A percentile compares a stretch with the other conserved stretches of the same genome.
These are phyloP conservation scores for Crithidia thermophila DNA, from an alignment of 208 protist genomes.

Conservation along the genomic window DNA sequence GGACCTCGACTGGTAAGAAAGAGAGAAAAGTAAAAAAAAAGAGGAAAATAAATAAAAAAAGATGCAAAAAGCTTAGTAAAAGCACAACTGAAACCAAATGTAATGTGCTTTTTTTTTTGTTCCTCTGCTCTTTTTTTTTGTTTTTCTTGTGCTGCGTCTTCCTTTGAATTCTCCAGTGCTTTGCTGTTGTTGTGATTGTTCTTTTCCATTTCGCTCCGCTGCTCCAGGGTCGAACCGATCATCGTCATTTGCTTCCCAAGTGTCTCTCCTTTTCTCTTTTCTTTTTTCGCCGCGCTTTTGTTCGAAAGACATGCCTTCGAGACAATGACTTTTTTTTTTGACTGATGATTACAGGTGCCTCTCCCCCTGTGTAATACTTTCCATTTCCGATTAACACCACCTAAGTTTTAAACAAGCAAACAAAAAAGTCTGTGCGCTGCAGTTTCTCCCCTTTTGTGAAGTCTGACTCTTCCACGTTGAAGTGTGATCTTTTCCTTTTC, in stretches of 20 bases:
- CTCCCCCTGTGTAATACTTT: no score
- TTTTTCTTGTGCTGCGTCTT: background rate
- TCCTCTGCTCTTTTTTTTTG: constrained; percentile 7
- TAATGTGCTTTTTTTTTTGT: background rate
- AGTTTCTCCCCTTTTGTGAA: background rate
- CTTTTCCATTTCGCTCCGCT: background rate
- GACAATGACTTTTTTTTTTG: background rate
- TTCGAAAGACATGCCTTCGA: background rate
- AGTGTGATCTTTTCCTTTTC: no score
- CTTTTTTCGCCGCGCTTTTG: background rate
- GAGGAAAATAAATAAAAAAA: background rate
- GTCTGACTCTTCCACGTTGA: background rate
- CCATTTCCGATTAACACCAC: background rate
- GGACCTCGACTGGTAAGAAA: constrained; percentile 80
- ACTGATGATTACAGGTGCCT: background rate
- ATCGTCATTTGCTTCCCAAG: background rate
- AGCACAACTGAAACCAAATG: no score
- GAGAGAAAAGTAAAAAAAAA: background rate
- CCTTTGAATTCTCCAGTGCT: background rate
- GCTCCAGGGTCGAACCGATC: no score
- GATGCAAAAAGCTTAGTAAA: no score
- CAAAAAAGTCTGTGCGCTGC: no score
- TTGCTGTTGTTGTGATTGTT: background rate
- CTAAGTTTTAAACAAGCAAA: no score
- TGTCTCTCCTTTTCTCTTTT: background rate